These are phyloP conservation scores for Solanum hybrid DNA, from an alignment of 305 asterid genomes.

Conservation along the genomic window DNA sequence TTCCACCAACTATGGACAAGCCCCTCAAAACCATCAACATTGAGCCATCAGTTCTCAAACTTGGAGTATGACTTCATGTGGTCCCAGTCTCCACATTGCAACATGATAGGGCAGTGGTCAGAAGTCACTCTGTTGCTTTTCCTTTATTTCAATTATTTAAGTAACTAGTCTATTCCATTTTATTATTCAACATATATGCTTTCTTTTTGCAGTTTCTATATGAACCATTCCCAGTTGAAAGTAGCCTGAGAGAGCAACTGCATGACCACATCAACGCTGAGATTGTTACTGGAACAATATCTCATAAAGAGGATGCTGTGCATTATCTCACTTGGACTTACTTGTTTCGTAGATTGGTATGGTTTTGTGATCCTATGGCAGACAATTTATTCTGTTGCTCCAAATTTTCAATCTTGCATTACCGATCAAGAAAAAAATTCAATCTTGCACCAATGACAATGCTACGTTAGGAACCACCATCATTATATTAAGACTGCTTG, in stretches of 20 bases:
- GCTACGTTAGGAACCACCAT: not conserved
- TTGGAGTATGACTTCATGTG: not conserved
- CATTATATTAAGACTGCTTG: not conserved
- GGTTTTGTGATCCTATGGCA: conserved; percentile 6
- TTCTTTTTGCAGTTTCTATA: conserved; percentile 67
- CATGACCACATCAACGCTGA: conserved; percentile 97
- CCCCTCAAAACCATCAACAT: too few relatives aligned
- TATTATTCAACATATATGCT: conserved; percentile 14
- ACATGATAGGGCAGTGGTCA: not conserved
- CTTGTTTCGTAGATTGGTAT: conserved; percentile 93
- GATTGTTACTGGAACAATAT: conserved; percentile 90
- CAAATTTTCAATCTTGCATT: not conserved
- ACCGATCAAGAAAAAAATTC: not conserved
- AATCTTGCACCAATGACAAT: not conserved
- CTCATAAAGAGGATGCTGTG: conserved; percentile 86
- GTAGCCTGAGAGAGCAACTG: conserved; percentile 92
- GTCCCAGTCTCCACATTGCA: not conserved
- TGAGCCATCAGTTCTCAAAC: not conserved
- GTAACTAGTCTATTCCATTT: conserved; percentile 2
- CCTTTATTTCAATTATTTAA: not conserved
- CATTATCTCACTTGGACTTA: conserved; percentile 99
- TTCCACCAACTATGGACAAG: too few relatives aligned
- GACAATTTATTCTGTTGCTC: not conserved
- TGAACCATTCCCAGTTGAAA: conserved; percentile 99
- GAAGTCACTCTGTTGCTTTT: not conserved